Evolutionary conservation across 2,329 filamentous ascomycete genomes (phyloP).

Genomic region (Alternaria sp.): DNA sequence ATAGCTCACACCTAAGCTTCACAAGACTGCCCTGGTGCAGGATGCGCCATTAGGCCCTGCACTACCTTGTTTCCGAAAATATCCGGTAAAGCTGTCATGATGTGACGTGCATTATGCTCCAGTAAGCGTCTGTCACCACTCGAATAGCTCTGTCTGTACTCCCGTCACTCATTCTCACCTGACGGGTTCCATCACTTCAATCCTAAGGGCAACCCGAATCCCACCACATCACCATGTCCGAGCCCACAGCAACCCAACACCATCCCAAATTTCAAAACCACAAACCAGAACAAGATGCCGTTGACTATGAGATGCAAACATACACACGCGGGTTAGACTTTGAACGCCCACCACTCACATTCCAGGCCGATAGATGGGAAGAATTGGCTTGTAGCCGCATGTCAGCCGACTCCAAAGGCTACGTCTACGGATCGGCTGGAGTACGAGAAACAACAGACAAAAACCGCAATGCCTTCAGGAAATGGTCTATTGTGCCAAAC

Average conservation of each 20-base stretch:
- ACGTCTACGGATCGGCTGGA: conserved; percentile 47
- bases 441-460: conserved; percentile 43
- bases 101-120: background rate
- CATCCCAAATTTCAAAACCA: conserved; percentile 21
- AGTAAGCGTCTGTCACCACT: background rate
- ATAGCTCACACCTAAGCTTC: background rate
- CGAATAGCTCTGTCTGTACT: background rate
- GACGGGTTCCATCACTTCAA: background rate
- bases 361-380: conserved; percentile 37
- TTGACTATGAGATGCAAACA: conserved; percentile 41
- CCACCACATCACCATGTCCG: conserved; percentile 16
- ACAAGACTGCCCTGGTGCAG: background rate
- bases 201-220: background rate
- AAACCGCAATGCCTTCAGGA: conserved; percentile 37
- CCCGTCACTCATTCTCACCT: background rate
- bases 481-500: conserved; percentile 34
- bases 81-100: conserved; percentile 8
- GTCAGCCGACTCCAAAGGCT: conserved; percentile 44
- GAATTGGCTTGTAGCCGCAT: conserved; percentile 38
- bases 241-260: conserved; percentile 14
- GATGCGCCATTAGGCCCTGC: conserved; percentile 1
- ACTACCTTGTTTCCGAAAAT: conserved; percentile 1
- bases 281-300: conserved; percentile 26
- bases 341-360: conserved; percentile 46
- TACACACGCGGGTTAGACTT: conserved; percentile 46